These are phyloP conservation scores for Tilletia indica DNA, from an alignment of 1,284 basidiomycete genomes.

Conservation along the genomic window DNA sequence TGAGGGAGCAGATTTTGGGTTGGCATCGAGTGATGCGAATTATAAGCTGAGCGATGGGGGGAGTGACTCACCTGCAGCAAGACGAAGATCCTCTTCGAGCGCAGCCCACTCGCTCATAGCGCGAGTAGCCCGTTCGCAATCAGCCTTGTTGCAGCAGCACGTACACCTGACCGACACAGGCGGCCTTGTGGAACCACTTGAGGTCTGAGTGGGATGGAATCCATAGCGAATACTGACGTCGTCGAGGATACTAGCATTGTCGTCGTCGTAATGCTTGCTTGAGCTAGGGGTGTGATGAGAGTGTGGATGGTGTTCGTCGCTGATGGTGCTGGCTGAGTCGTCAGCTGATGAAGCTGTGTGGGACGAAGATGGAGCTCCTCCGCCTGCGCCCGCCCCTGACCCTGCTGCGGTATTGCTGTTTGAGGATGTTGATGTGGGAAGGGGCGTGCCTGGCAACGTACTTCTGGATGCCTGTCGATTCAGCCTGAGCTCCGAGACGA, in stretches of 20 bases:
- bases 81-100: constrained; percentile 50
- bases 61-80: constrained; percentile 40
- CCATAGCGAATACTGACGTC: constrained; percentile 20
- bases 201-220: background rate
- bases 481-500: constrained; percentile 48
- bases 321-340: constrained; percentile 20
- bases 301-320: constrained; percentile 20
- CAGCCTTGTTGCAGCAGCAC: constrained; percentile 48
- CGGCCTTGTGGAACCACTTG: background rate
- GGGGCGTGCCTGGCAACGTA: constrained; percentile 20
- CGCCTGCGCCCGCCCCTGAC: background rate
- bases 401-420: background rate
- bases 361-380: too few species aligned
- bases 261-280: constrained; percentile 17
- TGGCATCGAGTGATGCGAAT: background rate
- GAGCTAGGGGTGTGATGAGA: background rate
- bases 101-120: constrained; percentile 50
- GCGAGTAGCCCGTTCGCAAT: constrained; percentile 40
- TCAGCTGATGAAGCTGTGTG: background rate
- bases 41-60: background rate
- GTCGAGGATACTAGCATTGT: constrained; percentile 22
- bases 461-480: constrained; percentile 30
- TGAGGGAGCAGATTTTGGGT: too few species aligned
- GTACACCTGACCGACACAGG: constrained; percentile 21
- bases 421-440: constrained; percentile 21